phyloP scores from a whole-genome alignment of 345 rosid species.

The Ricinus communis region DNA sequence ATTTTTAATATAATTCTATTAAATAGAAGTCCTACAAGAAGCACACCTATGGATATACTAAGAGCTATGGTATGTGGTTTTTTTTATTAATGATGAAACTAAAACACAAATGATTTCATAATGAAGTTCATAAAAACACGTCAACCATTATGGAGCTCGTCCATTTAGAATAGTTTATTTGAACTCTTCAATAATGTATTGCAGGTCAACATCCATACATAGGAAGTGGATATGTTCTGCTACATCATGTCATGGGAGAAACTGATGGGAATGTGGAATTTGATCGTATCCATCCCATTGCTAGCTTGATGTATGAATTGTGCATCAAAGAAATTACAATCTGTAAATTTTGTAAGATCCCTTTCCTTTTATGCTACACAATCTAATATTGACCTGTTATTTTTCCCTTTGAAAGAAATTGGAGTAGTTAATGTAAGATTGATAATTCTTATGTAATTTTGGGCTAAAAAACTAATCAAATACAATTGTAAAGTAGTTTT shows the following conservation, averaged over 20 bases:
- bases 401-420: neutral
- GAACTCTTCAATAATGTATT: slow-evolving; percentile 18
- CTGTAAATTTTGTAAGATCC: slow-evolving; percentile 19
- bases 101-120: neutral
- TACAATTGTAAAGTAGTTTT: neutral
- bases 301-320: slow-evolving; percentile 9
- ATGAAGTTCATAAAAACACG: neutral
- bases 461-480: neutral
- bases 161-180: slow-evolving; percentile 8
- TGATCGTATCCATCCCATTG: slow-evolving; percentile 70
- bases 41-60: neutral
- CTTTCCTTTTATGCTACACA: slow-evolving; percentile 4
- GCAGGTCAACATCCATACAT: slow-evolving; percentile 67
- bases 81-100: neutral
- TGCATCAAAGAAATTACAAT: slow-evolving; percentile 16
- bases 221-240: slow-evolving; percentile 90
- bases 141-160: neutral
- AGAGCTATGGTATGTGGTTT: neutral
- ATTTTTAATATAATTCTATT: neutral
- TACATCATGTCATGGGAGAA: slow-evolving; percentile 93
- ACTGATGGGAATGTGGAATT: slow-evolving; percentile 68
- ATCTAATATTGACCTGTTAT: neutral
- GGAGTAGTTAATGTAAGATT: too few species aligned
- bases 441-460: neutral
- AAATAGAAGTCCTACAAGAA: neutral